Conservation (phyloP, 352 stramenopile species). For the Globisporangium nagaii region DNA sequence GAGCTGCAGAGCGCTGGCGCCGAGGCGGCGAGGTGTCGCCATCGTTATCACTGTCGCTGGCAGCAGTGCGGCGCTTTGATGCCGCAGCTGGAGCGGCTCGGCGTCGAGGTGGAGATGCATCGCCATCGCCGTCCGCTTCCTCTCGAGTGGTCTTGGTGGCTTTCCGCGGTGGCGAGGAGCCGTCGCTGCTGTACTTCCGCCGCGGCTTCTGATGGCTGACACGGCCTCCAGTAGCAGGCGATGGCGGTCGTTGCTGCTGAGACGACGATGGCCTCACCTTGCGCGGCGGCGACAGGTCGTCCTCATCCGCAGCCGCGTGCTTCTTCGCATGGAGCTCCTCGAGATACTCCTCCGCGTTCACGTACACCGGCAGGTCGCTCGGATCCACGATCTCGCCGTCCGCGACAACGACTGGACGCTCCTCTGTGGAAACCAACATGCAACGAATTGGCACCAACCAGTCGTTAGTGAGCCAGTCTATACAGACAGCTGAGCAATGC, state of each 20-base stretch:
- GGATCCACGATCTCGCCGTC: slow-evolving; percentile 47
- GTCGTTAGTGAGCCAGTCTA: neutral
- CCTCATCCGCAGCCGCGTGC: slow-evolving; percentile 11
- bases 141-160: neutral
- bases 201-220: neutral
- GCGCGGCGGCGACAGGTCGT: slow-evolving; percentile 44
- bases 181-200: slow-evolving; percentile 12
- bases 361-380: slow-evolving; percentile 65
- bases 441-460: too few relatives aligned
- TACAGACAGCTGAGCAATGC: too few relatives aligned
- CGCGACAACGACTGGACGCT: slow-evolving; percentile 34
- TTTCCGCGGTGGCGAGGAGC: slow-evolving; percentile 14
- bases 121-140: slow-evolving; percentile 5
- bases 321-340: slow-evolving; percentile 36
- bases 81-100: neutral
- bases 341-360: slow-evolving; percentile 63
- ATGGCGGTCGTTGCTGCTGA: neutral
- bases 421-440: slow-evolving; percentile 16
- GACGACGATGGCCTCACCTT: slow-evolving; percentile 15
- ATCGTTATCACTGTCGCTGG: slow-evolving; percentile 2
- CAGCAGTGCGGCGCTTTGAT: neutral
- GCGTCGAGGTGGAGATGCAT: slow-evolving; percentile 26
- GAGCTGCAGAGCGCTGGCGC: slow-evolving; percentile 5
- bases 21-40: slow-evolving; percentile 26
- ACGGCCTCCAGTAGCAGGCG: neutral